Conservation (phyloP, 2,329 filamentous ascomycete species). For the Clonostachys rosea region DNA sequence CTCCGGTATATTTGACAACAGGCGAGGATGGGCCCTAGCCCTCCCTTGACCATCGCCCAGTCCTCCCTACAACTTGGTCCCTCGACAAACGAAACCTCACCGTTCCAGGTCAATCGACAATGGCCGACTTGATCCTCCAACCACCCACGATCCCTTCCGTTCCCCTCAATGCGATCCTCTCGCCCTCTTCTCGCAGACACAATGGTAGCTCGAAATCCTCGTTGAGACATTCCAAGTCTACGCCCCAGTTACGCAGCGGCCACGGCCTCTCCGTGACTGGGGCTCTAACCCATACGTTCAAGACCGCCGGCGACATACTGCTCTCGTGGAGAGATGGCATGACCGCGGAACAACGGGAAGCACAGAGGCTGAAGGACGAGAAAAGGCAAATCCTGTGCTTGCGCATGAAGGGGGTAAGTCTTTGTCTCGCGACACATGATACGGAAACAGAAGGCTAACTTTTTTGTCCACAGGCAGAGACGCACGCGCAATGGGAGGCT, state of each 20-base stretch:
- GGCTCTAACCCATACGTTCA: constrained; percentile 21
- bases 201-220: background rate
- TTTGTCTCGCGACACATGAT: background rate
- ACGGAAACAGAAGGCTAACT: background rate
- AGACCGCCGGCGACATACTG: constrained; percentile 32
- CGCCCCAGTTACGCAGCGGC: background rate
- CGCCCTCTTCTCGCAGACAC: background rate
- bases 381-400: constrained; percentile 58
- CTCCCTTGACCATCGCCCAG: too few species aligned
- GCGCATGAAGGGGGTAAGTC: constrained; percentile 60
- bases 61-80: too few species aligned
- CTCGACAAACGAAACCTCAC: too few species aligned
- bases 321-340: constrained; percentile 49
- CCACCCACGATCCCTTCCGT: constrained; percentile 1
- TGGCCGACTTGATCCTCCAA: constrained; percentile 6
- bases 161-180: background rate
- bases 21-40: too few species aligned
- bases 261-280: background rate
- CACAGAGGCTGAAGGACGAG: constrained; percentile 43
- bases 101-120: background rate
- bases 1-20: too few species aligned
- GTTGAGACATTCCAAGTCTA: constrained; percentile 1
- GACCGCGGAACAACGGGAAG: constrained; percentile 41
- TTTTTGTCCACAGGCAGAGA: constrained; percentile 49
- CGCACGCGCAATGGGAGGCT: constrained; percentile 66